Conservation (phyloP, 768 basidiomycete genomes). For the Boletus tomentosulus region DNA sequence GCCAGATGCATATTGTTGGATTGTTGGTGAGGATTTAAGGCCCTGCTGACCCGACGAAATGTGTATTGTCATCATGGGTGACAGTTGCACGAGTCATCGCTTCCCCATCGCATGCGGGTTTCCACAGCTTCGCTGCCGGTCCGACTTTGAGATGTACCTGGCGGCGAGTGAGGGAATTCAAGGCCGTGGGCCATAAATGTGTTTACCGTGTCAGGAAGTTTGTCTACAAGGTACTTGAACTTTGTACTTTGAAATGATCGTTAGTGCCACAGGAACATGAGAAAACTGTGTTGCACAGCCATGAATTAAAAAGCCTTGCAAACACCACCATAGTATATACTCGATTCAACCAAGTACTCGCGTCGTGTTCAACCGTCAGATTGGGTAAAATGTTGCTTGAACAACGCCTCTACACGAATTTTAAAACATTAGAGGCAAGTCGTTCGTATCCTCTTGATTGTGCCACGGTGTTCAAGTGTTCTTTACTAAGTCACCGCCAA, state of each 20-base stretch:
- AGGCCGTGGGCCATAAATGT: too few species aligned
- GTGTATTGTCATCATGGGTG: neutral
- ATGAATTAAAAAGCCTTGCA: too few species aligned
- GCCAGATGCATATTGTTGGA: too few species aligned
- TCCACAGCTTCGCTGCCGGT: neutral
- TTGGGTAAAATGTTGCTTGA: neutral
- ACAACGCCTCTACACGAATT: neutral
- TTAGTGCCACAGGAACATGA: too few species aligned
- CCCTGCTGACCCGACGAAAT: too few species aligned
- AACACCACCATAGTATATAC: too few species aligned
- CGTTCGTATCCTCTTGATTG: neutral
- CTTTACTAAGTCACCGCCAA: neutral
- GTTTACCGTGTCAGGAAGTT: neutral
- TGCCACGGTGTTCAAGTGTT: neutral
- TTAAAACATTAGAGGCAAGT: neutral
- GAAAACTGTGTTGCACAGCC: too few species aligned
- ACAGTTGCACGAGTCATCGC: neutral
- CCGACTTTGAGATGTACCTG: neutral
- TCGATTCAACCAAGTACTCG: too few species aligned
- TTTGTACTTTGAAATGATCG: too few species aligned
- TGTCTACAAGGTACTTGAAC: too few species aligned
- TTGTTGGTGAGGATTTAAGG: too few species aligned
- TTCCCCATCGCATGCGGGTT: neutral
- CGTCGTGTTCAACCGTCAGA: too few species aligned
- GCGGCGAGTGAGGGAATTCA: neutral